A percentile compares a stretch with the other conserved stretches of the same genome.
phyloP scores from a whole-genome alignment of 768 basidiomycete species.

The Xerocomus brunneocitrinus region DNA sequence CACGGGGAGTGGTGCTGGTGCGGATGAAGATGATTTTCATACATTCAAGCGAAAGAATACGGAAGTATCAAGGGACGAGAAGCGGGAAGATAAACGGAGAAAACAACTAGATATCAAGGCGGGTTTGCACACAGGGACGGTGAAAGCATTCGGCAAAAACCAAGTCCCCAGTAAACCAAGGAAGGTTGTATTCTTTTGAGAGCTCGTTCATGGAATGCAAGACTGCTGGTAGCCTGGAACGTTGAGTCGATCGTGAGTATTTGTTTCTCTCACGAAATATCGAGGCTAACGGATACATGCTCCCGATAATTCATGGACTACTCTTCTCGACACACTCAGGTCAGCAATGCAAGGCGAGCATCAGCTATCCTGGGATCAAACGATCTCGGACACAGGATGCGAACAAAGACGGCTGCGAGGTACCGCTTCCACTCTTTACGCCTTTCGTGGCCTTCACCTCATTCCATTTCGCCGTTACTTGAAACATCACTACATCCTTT shows the following conservation, averaged over 20 bases:
- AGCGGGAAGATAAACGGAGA: conserved; percentile 40
- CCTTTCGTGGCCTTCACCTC: background rate
- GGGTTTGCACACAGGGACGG: conserved; percentile 39
- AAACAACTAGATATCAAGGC: conserved; percentile 40
- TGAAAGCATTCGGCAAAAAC: conserved; percentile 32
- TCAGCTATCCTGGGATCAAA: background rate
- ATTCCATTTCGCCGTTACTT: background rate
- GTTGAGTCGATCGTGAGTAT: background rate
- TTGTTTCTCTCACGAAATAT: background rate
- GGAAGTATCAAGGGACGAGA: conserved; percentile 60
- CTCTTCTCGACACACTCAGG: background rate
- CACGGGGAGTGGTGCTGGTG: conserved; percentile 52
- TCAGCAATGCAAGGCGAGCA: background rate
- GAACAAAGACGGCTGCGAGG: background rate
- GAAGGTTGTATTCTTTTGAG: conserved; percentile 48
- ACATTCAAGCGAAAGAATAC: conserved; percentile 59
- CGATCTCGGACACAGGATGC: background rate
- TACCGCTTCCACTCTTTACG: background rate
- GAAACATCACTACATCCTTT: background rate
- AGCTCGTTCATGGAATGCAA: background rate
- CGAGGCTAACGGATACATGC: background rate
- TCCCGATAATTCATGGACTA: background rate
- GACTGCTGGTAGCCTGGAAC: background rate
- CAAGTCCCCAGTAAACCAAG: conserved; percentile 30
- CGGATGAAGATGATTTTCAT: conserved; percentile 97